Evolutionary conservation across 2,329 filamentous ascomycete species (phyloP).

Genomic region (Cercospora canescens): DNA sequence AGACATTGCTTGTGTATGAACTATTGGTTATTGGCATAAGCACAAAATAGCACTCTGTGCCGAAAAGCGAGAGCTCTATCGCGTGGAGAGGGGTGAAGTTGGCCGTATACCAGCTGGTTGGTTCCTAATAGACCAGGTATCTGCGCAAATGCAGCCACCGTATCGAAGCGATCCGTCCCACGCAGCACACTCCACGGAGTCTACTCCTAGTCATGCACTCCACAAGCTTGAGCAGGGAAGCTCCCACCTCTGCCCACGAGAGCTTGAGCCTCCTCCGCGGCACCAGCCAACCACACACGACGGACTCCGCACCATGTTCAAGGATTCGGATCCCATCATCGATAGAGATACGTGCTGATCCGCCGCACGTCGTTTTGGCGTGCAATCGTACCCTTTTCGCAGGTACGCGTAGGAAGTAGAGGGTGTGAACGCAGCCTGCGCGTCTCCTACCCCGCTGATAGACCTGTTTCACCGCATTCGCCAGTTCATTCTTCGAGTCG

Average conservation of each 20-base stretch:
- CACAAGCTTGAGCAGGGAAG: conserved; percentile 38
- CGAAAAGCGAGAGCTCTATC: neutral
- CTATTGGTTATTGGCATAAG: conserved; percentile 28
- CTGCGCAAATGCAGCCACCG: neutral
- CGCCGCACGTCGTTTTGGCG: conserved; percentile 4
- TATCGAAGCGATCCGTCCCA: neutral
- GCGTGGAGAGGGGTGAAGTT: neutral
- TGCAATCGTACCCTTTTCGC: neutral
- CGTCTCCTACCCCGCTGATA: conserved; percentile 1
- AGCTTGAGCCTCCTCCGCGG: neutral
- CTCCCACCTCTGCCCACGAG: conserved; percentile 3
- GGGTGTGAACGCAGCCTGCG: neutral
- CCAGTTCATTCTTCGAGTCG: neutral
- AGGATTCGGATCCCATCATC: neutral
- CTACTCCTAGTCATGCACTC: conserved; percentile 29
- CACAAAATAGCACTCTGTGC: too few species aligned
- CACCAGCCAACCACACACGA: neutral
- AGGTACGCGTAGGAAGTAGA: neutral
- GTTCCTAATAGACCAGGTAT: neutral
- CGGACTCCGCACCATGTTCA: neutral
- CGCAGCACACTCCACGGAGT: neutral
- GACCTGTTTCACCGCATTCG: neutral
- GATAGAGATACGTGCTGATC: neutral
- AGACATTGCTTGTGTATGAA: conserved; percentile 35
- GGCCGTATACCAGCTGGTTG: neutral